These are phyloP conservation scores for Teunomyces funiuensis DNA, from an alignment of 805 yeast genomes.

Conservation along the genomic window DNA sequence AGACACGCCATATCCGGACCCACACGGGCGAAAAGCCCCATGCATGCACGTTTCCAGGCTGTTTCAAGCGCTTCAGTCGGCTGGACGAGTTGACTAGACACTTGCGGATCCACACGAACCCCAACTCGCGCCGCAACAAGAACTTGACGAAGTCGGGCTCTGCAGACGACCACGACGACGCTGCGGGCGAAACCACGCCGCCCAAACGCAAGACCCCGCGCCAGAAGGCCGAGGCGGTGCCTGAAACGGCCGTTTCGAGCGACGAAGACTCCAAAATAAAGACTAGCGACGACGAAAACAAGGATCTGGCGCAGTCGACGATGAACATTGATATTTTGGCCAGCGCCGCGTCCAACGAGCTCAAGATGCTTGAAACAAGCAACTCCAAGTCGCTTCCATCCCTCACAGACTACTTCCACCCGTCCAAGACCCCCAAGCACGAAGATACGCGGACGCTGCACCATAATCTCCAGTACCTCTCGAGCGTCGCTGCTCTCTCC, in stretches of 20 bases:
- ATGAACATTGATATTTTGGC: constrained; percentile 53
- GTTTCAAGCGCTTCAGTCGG: constrained; percentile 75
- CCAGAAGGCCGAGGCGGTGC: background rate
- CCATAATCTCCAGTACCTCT: constrained; percentile 36
- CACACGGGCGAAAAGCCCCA: constrained; percentile 95
- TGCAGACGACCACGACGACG: constrained; percentile 3
- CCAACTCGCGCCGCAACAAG: constrained; percentile 43
- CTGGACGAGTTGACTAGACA: constrained; percentile 87
- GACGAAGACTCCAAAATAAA: background rate
- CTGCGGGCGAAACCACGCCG: background rate
- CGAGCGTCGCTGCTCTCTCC: constrained; percentile 40
- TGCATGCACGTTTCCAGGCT: constrained; percentile 80
- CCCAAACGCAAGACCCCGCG: constrained; percentile 2
- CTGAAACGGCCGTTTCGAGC: background rate
- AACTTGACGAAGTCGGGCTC: constrained; percentile 20
- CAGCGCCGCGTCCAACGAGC: constrained; percentile 55
- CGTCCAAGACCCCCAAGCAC: constrained; percentile 2
- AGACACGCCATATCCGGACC: constrained; percentile 86
- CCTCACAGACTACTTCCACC: constrained; percentile 46
- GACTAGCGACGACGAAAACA: constrained; percentile 4
- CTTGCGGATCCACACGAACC: constrained; percentile 72
- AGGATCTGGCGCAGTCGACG: too few species aligned
- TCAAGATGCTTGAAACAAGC: constrained; percentile 37
- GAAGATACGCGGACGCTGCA: constrained; percentile 3
- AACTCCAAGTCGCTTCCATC: constrained; percentile 55